Conservation (phyloP, 768 basidiomycete genomes). For the Cyclocybe cylindracea region DNA sequence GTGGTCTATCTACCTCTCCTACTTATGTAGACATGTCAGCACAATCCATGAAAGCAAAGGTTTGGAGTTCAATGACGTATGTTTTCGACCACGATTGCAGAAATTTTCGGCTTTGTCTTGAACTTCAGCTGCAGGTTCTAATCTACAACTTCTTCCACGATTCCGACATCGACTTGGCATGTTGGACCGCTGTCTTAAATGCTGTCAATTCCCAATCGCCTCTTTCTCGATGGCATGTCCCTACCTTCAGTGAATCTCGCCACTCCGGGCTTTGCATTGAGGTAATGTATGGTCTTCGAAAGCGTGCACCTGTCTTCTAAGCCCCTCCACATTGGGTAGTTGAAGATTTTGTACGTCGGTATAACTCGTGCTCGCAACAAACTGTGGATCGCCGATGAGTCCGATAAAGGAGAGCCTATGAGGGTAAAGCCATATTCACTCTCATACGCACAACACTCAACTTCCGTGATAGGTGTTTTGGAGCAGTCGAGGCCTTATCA, state of each 20-base stretch:
- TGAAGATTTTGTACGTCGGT: constrained; percentile 72
- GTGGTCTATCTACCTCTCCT: too few species aligned
- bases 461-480: too few species aligned
- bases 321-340: constrained; percentile 29
- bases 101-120: neutral
- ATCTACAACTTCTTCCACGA: constrained; percentile 77
- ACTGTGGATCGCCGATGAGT: constrained; percentile 69
- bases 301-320: too few species aligned
- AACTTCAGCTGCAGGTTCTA: constrained; percentile 49
- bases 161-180: constrained; percentile 47
- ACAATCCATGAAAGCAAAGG: constrained; percentile 69
- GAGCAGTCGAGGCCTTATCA: neutral
- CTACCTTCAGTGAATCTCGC: too few species aligned
- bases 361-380: constrained; percentile 70
- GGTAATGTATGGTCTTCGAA: too few species aligned
- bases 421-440: constrained; percentile 35
- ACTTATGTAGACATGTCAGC: constrained; percentile 20
- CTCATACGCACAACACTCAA: too few species aligned
- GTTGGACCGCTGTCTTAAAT: constrained; percentile 64
- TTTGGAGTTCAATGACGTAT: constrained; percentile 65
- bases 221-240: too few species aligned
- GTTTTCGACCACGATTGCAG: constrained; percentile 1
- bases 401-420: constrained; percentile 57
- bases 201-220: constrained; percentile 12
- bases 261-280: too few species aligned